Evolutionary conservation across 2,329 filamentous ascomycete species (phyloP), one percentile per base, ranked within the genome.

Genomic region (Epichloe sylvatica): DNA sequence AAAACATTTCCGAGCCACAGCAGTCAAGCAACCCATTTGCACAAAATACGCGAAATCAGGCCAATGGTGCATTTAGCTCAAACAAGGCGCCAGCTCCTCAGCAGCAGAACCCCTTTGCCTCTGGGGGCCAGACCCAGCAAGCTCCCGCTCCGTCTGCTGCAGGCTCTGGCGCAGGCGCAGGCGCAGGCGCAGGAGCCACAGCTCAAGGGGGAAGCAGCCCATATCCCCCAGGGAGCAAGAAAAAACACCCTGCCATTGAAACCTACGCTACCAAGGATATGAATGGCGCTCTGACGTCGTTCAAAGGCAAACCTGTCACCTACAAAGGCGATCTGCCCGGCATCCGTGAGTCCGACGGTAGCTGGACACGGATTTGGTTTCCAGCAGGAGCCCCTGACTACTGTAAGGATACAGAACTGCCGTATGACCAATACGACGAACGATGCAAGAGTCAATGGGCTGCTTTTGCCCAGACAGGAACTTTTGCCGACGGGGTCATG

Each of bases 401-500:
- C 53, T 78, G 77, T 47, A 74, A 74, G 54, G 77, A 83, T 54
- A 83, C 83, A 8, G 80, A 86, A 60, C 65, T 77, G 2, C 73
- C 73, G 0, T 64, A 70, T 2, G 74, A 77, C 6, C 52, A 61
- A 37, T 86, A 86, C 54, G 74, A 78, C 19, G 73, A 80, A 2
- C 75, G 73, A 51, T 74, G 78, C 19, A 77, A 77, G 59, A 72
- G 71, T 37, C 74, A 78, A 43, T 94, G 90, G 68, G 69, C 71
- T 51, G 71, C 75, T 42, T 81, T 89, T 61, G 70, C 74, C 43
- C 71, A 78, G 54, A 77, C 77, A 19, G 86, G 86, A 0, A 66
- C 63, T 34, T 95, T 94, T 63, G 73, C 76, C 40, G 79, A 80
- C 36, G 83, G 82, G 0, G 59, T 81, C 6, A 84, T 95, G 69